phyloP scores from a whole-genome alignment of 1,284 basidiomycete species.

The Cerioporus squamosus region DNA sequence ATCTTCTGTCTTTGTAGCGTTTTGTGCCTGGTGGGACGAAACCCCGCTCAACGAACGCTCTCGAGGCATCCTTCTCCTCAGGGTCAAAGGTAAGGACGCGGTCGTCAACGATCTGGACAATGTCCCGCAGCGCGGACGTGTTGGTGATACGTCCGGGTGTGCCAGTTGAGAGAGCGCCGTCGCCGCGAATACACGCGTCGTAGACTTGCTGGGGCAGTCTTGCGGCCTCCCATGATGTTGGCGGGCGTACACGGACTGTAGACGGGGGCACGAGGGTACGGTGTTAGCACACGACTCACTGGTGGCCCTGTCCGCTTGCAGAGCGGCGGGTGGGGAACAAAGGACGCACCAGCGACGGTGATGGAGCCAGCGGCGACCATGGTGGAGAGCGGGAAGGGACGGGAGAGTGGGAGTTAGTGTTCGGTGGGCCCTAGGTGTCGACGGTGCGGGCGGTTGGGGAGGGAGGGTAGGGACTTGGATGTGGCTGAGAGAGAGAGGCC shows the following conservation, averaged over 20 bases:
- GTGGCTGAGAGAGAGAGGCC: constrained; percentile 12
- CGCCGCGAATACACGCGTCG: constrained; percentile 75
- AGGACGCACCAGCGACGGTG: constrained; percentile 74
- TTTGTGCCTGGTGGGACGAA: constrained; percentile 85
- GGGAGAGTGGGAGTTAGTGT: constrained; percentile 12
- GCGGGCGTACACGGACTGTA: constrained; percentile 89
- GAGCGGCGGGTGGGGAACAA: constrained; percentile 13
- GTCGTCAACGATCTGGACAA: constrained; percentile 83
- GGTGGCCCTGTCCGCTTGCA: constrained; percentile 8
- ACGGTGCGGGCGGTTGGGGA: constrained; percentile 10
- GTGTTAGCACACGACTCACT: constrained; percentile 2
- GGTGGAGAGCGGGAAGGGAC: constrained; percentile 16
- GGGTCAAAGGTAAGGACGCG: constrained; percentile 95
- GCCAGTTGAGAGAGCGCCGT: constrained; percentile 69
- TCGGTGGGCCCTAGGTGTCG: constrained; percentile 8
- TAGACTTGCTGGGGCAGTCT: constrained; percentile 76
- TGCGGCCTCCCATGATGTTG: constrained; percentile 81
- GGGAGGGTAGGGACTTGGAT: background rate
- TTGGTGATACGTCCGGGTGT: constrained; percentile 60
- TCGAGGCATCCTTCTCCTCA: constrained; percentile 80
- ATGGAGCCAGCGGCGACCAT: constrained; percentile 89
- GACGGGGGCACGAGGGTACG: too few species aligned
- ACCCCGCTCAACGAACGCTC: constrained; percentile 78
- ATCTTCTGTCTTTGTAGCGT: constrained; percentile 91
- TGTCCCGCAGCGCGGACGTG: constrained; percentile 66